phyloP scores from a whole-genome alignment of 2,329 filamentous ascomycete species.

The Aureobasidium sp. region DNA sequence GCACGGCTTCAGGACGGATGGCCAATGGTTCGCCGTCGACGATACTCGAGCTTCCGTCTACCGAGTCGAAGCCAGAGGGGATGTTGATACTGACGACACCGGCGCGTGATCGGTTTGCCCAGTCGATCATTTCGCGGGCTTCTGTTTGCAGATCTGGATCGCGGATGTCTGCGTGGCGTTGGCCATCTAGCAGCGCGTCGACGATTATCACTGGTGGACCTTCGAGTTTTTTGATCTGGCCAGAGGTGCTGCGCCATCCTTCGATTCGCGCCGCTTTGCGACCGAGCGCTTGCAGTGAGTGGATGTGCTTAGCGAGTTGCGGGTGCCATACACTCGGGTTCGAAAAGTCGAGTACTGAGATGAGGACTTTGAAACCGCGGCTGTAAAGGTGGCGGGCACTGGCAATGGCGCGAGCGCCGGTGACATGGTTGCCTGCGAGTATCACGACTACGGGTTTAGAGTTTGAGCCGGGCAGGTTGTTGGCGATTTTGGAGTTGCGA shows the following conservation, averaged over 20 bases:
- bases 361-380: slow-evolving; percentile 70
- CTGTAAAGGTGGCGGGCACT: slow-evolving; percentile 82
- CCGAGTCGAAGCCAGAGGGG: slow-evolving; percentile 79
- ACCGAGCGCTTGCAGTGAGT: slow-evolving; percentile 60
- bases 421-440: slow-evolving; percentile 92
- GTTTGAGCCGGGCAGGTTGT: slow-evolving; percentile 42
- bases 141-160: slow-evolving; percentile 69
- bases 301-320: slow-evolving; percentile 71
- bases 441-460: slow-evolving; percentile 59
- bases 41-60: slow-evolving; percentile 58
- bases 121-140: slow-evolving; percentile 84
- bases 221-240: slow-evolving; percentile 48
- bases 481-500: slow-evolving; percentile 42
- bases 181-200: slow-evolving; percentile 80
- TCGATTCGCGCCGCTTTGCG: slow-evolving; percentile 57
- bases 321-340: slow-evolving; percentile 74
- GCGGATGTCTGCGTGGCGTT: slow-evolving; percentile 81
- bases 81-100: slow-evolving; percentile 83
- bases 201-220: slow-evolving; percentile 72
- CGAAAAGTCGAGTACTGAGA: slow-evolving; percentile 80
- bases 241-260: slow-evolving; percentile 52
- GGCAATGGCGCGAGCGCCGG: slow-evolving; percentile 74
- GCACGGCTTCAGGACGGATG: slow-evolving; percentile 72
- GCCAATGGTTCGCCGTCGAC: slow-evolving; percentile 72
- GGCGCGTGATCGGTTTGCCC: slow-evolving; percentile 82